phyloP scores from a whole-genome alignment of 331 rosid genomes.

The Ulmus americana region DNA sequence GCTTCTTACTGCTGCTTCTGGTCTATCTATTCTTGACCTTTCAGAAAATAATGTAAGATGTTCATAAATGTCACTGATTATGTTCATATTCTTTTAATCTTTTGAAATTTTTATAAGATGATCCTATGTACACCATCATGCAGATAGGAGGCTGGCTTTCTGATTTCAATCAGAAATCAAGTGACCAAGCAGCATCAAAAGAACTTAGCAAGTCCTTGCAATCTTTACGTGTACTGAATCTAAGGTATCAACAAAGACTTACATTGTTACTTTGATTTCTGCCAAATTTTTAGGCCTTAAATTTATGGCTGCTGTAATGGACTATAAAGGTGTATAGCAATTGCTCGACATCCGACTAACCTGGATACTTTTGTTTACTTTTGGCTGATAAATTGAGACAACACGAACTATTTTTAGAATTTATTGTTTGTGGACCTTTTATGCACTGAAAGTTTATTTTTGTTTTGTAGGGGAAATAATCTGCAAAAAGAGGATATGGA shows the following conservation, averaged over 20 bases:
- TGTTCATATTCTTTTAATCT: conserved; percentile 19
- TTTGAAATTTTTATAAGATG: conserved; percentile 21
- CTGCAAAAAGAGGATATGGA: conserved; percentile 51
- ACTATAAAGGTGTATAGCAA: not conserved
- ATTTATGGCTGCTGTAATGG: conserved; percentile 10
- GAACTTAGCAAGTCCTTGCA: conserved; percentile 57
- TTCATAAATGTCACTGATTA: conserved; percentile 5
- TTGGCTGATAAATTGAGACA: conserved; percentile 13
- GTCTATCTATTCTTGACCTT: conserved; percentile 72
- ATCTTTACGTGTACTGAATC: conserved; percentile 54
- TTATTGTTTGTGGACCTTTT: conserved; percentile 6
- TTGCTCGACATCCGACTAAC: conserved; percentile 1
- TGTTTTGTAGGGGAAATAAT: conserved; percentile 58
- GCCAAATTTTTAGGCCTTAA: conserved; percentile 7
- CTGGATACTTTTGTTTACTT: conserved; percentile 5
- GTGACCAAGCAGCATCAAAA: conserved; percentile 22
- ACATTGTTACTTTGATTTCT: conserved; percentile 12
- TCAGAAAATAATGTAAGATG: conserved; percentile 70
- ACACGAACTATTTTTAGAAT: conserved; percentile 1
- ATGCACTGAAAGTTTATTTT: conserved; percentile 12
- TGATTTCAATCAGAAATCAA: conserved; percentile 41
- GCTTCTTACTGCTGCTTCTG: conserved; percentile 62
- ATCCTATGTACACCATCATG: conserved; percentile 25
- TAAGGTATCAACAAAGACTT: conserved; percentile 49
- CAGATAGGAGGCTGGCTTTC: conserved; percentile 89